Conservation (phyloP, 495 filamentous ascomycete genomes). For the Lichenothelia convexa region DNA sequence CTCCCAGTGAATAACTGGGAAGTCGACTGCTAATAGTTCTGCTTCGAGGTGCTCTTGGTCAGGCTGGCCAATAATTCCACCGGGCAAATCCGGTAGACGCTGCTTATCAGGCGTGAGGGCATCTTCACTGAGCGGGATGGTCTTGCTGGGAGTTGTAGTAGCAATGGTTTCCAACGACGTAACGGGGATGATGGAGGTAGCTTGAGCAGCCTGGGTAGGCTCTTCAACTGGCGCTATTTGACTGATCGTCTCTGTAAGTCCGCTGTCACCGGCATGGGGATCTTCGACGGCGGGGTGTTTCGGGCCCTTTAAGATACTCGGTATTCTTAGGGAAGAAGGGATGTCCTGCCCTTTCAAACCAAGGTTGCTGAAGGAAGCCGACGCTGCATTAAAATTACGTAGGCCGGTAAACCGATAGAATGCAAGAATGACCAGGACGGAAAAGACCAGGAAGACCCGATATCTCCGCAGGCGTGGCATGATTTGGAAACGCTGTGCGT, state of each 20-base stretch:
- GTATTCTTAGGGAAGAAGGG: background rate
- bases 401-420: conserved; percentile 41
- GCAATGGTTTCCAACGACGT: background rate
- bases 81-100: background rate
- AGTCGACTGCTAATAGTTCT: conserved; percentile 1
- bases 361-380: conserved; percentile 10
- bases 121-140: background rate
- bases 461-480: conserved; percentile 70
- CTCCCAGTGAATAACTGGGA: conserved; percentile 5
- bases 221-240: background rate
- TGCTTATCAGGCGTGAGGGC: background rate
- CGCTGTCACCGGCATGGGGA: background rate
- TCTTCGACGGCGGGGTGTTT: background rate
- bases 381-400: conserved; percentile 10
- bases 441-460: conserved; percentile 52
- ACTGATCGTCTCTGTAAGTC: background rate
- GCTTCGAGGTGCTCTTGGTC: conserved; percentile 2
- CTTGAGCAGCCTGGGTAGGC: background rate
- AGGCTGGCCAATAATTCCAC: background rate
- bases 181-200: background rate
- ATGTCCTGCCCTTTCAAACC: conserved; percentile 7
- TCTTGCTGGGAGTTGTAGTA: background rate
- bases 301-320: background rate
- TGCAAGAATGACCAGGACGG: conserved; percentile 42
- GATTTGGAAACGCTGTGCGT: no score